Conservation (phyloP, 257 asterid genomes). For the Nicotiana tomentosiformis region DNA sequence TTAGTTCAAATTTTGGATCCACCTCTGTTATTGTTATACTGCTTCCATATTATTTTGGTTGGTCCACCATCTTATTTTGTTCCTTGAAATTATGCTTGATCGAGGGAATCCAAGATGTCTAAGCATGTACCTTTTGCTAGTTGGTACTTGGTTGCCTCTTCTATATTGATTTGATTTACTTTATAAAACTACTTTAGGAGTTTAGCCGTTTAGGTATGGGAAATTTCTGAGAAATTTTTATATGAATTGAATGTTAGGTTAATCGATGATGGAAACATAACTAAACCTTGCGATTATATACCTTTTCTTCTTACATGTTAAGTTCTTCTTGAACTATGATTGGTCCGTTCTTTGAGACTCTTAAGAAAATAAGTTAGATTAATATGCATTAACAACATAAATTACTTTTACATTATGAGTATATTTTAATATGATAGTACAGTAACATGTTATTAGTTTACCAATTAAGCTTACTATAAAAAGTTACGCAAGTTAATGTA, state of each 20-base stretch:
- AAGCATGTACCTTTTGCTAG: too few relatives aligned
- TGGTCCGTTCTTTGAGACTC: not conserved
- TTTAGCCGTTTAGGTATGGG: not conserved
- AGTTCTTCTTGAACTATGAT: not conserved
- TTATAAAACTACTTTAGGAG: not conserved
- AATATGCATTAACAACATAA: not conserved
- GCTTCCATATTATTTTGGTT: too few relatives aligned
- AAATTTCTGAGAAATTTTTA: not conserved
- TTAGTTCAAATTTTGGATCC: too few relatives aligned
- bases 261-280: not conserved
- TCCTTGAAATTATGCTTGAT: too few relatives aligned
- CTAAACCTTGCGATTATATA: not conserved
- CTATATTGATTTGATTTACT: not conserved
- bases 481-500: not conserved
- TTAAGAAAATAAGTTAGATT: not conserved
- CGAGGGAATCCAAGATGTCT: too few relatives aligned
- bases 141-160: not conserved
- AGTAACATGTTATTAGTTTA: not conserved
- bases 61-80: too few relatives aligned
- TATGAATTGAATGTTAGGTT: not conserved
- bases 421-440: not conserved
- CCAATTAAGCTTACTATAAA: not conserved
- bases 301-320: not conserved
- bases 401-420: not conserved
- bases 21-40: too few relatives aligned